Base-by-base conservation (phyloP, 2,329 filamentous ascomycete species). In the Monosporascus sp. region DNA sequence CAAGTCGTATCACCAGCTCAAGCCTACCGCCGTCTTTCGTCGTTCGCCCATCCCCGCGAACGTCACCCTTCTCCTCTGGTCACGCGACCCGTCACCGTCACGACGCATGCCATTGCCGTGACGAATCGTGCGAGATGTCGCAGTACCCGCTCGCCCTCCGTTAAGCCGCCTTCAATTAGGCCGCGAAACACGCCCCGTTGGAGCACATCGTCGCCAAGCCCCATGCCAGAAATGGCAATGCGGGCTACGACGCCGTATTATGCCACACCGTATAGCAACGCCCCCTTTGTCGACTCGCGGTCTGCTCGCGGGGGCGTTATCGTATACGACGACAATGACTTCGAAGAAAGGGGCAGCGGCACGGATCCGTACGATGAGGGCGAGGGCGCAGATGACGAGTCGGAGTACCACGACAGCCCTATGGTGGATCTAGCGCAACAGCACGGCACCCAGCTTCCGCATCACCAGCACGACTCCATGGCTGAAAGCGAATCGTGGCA, bases 251-350 rank as follows among this genome's bases (percentile, higher is more conserved):
- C 79, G 0, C 87, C 86, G 0, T 84, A 84, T 58, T 91, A 91
- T 63, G 86, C 87, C 3, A 92, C 88, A 0, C 88, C 88, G 0
- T 78, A 86, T 64, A 91, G 87, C 63, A 86, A 84, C 56, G 80
- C 76, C 3, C 76, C 81, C 1, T 67, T 71, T 8, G 67, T 74
- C 14, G 77, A 79, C 51, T 57, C 70, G 18, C 70, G 72, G 7
- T 61, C 62, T 3, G 57, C 58, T 20, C 62, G 51, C 7, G 65
- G 66, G 14, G 64, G 65, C 17, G 62, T 66, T 48, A 59, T 64
- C 2, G 56, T 62, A 6, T 63, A 70, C 38, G 67, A 70, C 15
- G 67, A 67, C 37, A 62, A 63, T 15, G 58, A 61, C 46, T 56
- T 55, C 41, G 56, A 60, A 17, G 63, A 65, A 31, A 55, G 61